These are phyloP conservation scores for Centrapalus pauciflorus DNA, from an alignment of 129 eudicot species.

Conservation along the genomic window DNA sequence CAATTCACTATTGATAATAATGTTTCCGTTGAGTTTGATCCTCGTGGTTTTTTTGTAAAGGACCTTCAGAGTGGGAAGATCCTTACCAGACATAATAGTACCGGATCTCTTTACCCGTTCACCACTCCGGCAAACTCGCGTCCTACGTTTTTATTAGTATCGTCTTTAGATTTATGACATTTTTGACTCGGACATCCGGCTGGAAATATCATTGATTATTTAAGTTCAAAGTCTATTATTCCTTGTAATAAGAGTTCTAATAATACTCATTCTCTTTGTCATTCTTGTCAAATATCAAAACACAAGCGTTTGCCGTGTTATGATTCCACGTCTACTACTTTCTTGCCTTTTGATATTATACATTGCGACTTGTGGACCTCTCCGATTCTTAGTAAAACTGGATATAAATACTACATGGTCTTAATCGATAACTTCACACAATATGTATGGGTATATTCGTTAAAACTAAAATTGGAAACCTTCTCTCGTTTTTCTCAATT, in stretches of 20 bases:
- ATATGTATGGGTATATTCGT: too few relatives aligned
- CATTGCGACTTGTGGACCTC: too few relatives aligned
- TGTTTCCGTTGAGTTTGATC: too few relatives aligned
- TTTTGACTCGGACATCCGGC: too few relatives aligned
- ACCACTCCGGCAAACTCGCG: too few relatives aligned
- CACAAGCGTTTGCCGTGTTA: background rate
- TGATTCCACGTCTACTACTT: background rate
- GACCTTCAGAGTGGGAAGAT: background rate
- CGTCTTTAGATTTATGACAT: too few relatives aligned
- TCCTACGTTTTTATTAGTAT: too few relatives aligned
- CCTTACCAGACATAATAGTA: background rate
- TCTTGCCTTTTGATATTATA: too few relatives aligned
- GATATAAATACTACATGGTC: background rate
- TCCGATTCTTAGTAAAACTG: background rate
- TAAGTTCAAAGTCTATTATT: background rate
- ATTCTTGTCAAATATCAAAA: too few relatives aligned
- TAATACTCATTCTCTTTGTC: background rate
- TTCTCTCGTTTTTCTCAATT: background rate
- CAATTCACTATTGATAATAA: background rate
- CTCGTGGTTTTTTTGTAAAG: background rate
- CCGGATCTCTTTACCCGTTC: too few relatives aligned
- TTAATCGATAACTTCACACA: too few relatives aligned
- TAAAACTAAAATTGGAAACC: too few relatives aligned
- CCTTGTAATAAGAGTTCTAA: background rate
- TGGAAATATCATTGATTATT: background rate